These are phyloP conservation scores for Darksidea phi DNA, from an alignment of 495 filamentous ascomycete species.

Conservation along the genomic window DNA sequence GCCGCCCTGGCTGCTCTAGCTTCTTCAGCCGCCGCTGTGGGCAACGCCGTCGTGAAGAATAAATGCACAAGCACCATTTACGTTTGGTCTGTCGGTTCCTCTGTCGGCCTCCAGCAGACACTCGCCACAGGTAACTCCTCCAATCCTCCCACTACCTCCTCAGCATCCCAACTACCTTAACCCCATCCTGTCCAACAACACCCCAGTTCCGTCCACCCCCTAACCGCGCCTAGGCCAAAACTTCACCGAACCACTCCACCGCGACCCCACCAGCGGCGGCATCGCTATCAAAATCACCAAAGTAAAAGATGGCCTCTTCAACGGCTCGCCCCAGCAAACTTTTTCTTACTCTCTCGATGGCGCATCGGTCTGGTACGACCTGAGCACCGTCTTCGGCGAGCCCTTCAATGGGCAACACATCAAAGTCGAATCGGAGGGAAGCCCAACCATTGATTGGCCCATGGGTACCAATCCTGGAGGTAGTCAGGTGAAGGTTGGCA, in stretches of 20 bases:
- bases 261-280: constrained; percentile 49
- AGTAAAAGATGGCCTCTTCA: constrained; percentile 51
- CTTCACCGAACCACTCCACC: constrained; percentile 20
- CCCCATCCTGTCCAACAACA: constrained; percentile 40
- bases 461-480: constrained; percentile 51
- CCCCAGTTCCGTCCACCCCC: too few species aligned
- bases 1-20: constrained; percentile 10
- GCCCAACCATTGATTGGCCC: constrained; percentile 51
- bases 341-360: constrained; percentile 57
- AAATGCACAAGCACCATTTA: constrained; percentile 51
- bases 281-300: constrained; percentile 57
- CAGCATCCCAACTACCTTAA: constrained; percentile 39
- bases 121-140: constrained; percentile 40
- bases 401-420: constrained; percentile 53
- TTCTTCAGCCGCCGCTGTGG: constrained; percentile 43
- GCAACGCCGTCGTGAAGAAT: constrained; percentile 55
- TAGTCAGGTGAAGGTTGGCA: constrained; percentile 44
- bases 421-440: constrained; percentile 41
- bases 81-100: constrained; percentile 56
- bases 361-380: constrained; percentile 55
- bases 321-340: constrained; percentile 53
- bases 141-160: not conserved
- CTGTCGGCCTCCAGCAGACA: constrained; percentile 42
- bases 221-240: not conserved
- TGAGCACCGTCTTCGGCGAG: constrained; percentile 57